A percentile compares a stretch with the other conserved stretches of the same genome.
phyloP scores from a whole-genome alignment of 2,329 filamentous ascomycete species.

The Penicillium hesseltinei region DNA sequence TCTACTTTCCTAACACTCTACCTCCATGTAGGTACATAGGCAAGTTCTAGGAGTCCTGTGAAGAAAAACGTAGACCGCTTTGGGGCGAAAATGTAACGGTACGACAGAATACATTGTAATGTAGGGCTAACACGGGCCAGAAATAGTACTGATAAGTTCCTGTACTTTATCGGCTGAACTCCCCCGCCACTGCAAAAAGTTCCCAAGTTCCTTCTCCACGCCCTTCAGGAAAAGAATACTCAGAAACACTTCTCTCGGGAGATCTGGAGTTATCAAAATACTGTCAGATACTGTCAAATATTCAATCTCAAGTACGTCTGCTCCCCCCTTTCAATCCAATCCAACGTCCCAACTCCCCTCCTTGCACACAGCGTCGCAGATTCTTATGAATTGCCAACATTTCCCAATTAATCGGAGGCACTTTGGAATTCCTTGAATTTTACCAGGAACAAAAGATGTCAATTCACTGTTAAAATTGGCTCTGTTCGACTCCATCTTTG shows the following conservation, averaged over 20 bases:
- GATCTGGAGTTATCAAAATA: neutral
- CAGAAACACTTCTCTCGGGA: neutral
- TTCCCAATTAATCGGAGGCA: neutral
- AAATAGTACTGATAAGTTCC: constrained; percentile 5
- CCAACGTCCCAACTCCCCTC: constrained; percentile 11
- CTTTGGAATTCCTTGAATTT: neutral
- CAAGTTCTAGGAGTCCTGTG: neutral
- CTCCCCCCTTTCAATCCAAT: neutral
- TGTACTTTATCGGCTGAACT: constrained; percentile 6
- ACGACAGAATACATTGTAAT: neutral
- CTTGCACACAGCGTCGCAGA: constrained; percentile 23
- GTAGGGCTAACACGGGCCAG: neutral
- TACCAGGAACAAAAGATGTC: neutral
- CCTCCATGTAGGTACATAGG: neutral
- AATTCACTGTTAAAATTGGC: neutral
- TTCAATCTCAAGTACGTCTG: neutral
- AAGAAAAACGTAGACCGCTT: constrained; percentile 3
- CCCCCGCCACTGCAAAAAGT: constrained; percentile 14
- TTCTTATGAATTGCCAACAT: constrained; percentile 16
- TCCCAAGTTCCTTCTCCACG: constrained; percentile 2
- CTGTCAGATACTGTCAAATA: neutral
- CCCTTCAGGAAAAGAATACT: neutral
- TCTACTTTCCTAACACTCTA: neutral
- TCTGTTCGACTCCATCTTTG: neutral
- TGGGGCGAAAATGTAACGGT: neutral